These are phyloP conservation scores for Pseudogymnoascus sp. DNA, from an alignment of 2,329 filamentous ascomycete genomes.

Conservation along the genomic window DNA sequence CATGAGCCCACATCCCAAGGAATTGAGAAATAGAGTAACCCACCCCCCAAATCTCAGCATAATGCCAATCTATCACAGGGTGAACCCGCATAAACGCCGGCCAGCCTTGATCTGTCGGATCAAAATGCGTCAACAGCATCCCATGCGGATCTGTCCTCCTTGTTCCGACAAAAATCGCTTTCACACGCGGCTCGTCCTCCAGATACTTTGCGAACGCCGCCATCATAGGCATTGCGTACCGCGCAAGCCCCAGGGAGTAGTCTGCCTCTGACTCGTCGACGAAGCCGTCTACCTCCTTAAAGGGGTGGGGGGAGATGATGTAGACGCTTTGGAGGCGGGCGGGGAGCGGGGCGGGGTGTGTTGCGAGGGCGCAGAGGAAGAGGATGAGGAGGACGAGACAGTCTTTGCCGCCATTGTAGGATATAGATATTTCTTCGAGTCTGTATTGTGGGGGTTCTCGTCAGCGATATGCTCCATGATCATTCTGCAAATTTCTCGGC, in stretches of 20 bases:
- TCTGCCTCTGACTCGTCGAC: conserved; percentile 54
- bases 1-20: conserved; percentile 2
- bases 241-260: conserved; percentile 69
- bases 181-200: conserved; percentile 50
- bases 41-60: conserved; percentile 88
- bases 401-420: conserved; percentile 97
- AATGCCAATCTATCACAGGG: conserved; percentile 96
- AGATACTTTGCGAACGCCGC: conserved; percentile 73
- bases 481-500: not conserved
- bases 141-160: conserved; percentile 89
- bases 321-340: conserved; percentile 67
- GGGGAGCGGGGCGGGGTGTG: conserved; percentile 28
- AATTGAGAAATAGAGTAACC: conserved; percentile 32
- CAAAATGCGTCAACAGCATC: conserved; percentile 67
- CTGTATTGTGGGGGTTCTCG: conserved; percentile 44
- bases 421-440: conserved; percentile 71
- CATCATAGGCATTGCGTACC: conserved; percentile 73
- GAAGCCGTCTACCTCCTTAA: conserved; percentile 78
- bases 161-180: conserved; percentile 80
- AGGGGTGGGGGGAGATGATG: conserved; percentile 76
- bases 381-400: conserved; percentile 86
- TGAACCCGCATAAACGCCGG: conserved; percentile 87
- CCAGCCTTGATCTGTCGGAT: conserved; percentile 83
- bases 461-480: conserved; percentile 9
- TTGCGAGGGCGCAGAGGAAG: conserved; percentile 57